Base-by-base conservation (phyloP, 177 flowering plant genomes). In the Vitis hybrid region DNA sequence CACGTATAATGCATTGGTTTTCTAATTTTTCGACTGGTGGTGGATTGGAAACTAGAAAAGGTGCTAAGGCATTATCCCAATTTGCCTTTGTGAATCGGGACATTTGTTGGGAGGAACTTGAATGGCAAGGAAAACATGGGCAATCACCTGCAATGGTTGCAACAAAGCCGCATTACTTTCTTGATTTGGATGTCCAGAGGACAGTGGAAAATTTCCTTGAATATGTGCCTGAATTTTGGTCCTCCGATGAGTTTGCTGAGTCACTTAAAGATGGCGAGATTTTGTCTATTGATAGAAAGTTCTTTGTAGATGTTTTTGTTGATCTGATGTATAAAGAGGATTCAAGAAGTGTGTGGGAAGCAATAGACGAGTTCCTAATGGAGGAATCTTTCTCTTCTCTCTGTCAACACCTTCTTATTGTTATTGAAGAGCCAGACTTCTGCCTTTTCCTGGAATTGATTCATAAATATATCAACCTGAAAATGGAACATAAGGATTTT, bases 111-210 rank as follows among this genome's bases (percentile, higher is more conserved):
- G 99, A 91, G 78, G 98, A 93, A 79, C 97, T 95, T 61, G 97
- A 88, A 79, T 95, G 99, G 99, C 89, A 79, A 73, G 99, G 99
- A 46, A 95, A 89, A 73, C 99, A 91, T 74, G 99, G 99, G 64
- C 98, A 95, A 56, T 91, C 98, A 60, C 99, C 99, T 67, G 99
- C 97, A 54, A 82, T 95, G 83, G 98, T 93, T 77, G 98, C 98
- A 15, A 93, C 97, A 21, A 95, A 95, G 81, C 99, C 99, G 68
- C 98, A 90, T 74, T 95, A 95, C 73, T 91, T 95, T 82, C 93
- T 95, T 62, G 98, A 93, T 78, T 79, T 95, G 81, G 94, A 95
- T 80, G 85, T 93, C 46, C 88, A 80, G 24, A 71, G 70, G 11
- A 91, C 98, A 6, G 93, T 95, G 64, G 90, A 89, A 66, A 95